These are phyloP conservation scores for Myxozyma sirexii DNA, from an alignment of 805 yeast genomes.

Conservation along the genomic window DNA sequence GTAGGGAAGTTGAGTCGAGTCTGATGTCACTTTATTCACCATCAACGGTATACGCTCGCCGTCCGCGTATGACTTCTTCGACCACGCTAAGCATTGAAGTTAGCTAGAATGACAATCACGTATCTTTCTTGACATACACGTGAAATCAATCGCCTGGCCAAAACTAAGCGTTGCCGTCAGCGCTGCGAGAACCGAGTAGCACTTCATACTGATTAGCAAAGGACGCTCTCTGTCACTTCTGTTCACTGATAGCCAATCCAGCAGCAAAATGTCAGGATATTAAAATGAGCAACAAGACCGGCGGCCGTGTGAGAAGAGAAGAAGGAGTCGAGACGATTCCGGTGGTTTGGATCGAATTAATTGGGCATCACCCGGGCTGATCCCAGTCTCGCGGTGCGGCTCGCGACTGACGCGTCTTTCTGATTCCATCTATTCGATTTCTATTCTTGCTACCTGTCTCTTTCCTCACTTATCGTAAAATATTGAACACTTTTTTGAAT, in stretches of 20 bases:
- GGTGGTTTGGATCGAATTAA: too few relatives aligned
- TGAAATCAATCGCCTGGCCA: not conserved
- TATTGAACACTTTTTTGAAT: too few relatives aligned
- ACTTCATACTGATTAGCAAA: not conserved
- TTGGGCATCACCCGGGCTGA: too few relatives aligned
- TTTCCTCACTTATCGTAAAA: too few relatives aligned
- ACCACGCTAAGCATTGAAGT: not conserved
- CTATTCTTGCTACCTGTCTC: too few relatives aligned
- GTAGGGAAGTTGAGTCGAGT: constrained; percentile 73
- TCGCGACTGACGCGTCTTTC: not conserved
- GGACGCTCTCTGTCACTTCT: not conserved
- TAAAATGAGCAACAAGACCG: too few relatives aligned
- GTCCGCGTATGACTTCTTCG: constrained; percentile 40
- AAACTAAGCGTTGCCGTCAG: not conserved
- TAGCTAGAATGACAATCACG: too few relatives aligned
- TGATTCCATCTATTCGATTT: not conserved
- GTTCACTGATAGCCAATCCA: too few relatives aligned
- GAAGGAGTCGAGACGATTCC: too few relatives aligned
- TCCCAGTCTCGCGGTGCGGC: not conserved
- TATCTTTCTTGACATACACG: not conserved
- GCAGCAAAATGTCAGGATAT: too few relatives aligned
- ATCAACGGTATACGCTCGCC: constrained; percentile 69
- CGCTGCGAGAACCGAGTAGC: not conserved
- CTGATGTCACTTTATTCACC: constrained; percentile 79
- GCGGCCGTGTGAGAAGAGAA: too few relatives aligned